Base-by-base conservation (phyloP, 495 filamentous ascomycete species). In the Hypoxylon intermedium region DNA sequence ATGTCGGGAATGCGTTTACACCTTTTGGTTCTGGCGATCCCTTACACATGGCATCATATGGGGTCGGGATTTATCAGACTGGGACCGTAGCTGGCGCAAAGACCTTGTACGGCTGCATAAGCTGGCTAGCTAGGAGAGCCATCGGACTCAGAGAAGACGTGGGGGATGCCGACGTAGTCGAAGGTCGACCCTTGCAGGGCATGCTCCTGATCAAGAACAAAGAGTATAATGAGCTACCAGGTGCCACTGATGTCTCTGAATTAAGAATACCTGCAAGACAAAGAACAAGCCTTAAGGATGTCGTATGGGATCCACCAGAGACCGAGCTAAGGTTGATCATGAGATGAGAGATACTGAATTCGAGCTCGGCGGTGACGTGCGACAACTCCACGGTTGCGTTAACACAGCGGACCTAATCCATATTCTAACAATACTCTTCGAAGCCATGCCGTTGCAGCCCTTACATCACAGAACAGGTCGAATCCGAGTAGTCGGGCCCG, bases 1-100 rank as follows among this genome's bases (percentile, higher is more conserved):
- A 92, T 58, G 83, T 91, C 13, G 88, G 88, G 1, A 91, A 92
- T 70, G 85, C 88, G 0, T 91, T 92, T 60, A 90, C 89, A 7
- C 89, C 88, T 0, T 85, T 87, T 59, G 89, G 88, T 0, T 83
- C 74, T n/a, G 83, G 79, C n/a, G 89, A 91, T 72, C 88, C 89
- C 1, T 58, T 92, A 48, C 74, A 75, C 13, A 64, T 90, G 42
- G 87, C 87, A 33, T 85, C 82, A 40, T 66, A 86, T 40, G 81
- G 83, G 5, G 87, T 91, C 3, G 87, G 85, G 0, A 52, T 90
- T 2, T 92, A 91, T 62, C 86, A 89, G 45, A 83, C 84, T 2
- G 89, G 87, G 0, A 86, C 82, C 3, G 75, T 78, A 65, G 58
- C 65, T 11, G 85, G 87, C 70, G 80, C 84, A 1, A 79, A 83